These are phyloP conservation scores for Leishmania aethiopica DNA, from an alignment of 208 protist species.

Conservation along the genomic window DNA sequence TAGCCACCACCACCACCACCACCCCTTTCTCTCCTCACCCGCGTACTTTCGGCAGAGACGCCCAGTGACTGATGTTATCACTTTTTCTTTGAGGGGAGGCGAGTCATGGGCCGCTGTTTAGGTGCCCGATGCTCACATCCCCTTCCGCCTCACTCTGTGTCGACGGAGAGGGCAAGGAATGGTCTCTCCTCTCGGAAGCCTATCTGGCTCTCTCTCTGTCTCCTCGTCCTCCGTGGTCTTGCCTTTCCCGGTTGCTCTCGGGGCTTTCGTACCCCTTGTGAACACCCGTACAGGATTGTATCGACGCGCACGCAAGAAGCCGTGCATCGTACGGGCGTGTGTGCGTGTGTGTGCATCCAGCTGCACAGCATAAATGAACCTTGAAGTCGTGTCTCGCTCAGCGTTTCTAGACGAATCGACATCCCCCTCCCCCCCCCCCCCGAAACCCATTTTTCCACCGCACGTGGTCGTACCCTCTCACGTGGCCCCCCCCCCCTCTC, in stretches of 20 bases:
- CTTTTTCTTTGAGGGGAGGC: background rate
- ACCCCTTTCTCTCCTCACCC: background rate
- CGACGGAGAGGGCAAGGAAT: background rate
- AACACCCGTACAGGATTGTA: background rate
- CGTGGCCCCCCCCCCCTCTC: background rate
- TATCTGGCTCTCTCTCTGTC: background rate
- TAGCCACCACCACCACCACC: background rate
- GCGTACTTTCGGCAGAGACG: background rate
- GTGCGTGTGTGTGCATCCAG: background rate
- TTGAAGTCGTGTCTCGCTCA: background rate
- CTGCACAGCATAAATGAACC: no score
- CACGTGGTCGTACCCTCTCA: background rate
- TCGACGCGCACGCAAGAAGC: slow-evolving; percentile 1
- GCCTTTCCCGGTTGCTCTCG: background rate
- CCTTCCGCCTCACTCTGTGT: background rate
- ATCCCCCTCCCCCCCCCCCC: background rate
- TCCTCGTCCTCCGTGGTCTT: background rate
- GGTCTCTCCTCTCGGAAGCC: background rate
- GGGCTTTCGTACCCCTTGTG: background rate
- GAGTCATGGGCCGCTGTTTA: background rate
- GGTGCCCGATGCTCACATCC: background rate
- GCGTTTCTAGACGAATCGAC: background rate
- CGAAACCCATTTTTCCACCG: background rate
- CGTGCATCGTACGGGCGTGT: background rate
- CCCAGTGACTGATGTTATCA: background rate